A percentile compares a stretch with the other conserved stretches of the same genome.
Conservation (phyloP, 2,329 filamentous ascomycete species). For the Colletotrichum theobromicola region DNA sequence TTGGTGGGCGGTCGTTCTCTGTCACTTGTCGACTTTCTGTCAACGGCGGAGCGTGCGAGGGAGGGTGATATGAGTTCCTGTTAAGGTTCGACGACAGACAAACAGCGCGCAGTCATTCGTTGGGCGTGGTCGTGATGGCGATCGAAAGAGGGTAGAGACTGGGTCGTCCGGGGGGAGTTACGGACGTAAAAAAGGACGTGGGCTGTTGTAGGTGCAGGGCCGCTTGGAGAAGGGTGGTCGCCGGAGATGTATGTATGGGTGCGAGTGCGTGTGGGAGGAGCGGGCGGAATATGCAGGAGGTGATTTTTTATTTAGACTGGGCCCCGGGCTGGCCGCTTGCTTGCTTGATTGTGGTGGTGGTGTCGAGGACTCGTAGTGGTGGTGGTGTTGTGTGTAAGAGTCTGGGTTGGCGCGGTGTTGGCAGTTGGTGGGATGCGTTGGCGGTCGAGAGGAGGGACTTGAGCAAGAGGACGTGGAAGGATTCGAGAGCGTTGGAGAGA, state of each 20-base stretch:
- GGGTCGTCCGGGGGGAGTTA: conserved; percentile 15
- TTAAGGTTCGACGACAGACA: neutral
- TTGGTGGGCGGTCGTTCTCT: neutral
- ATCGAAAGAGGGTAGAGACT: conserved; percentile 2
- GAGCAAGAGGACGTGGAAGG: neutral
- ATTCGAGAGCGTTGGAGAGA: neutral
- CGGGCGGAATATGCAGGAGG: conserved; percentile 17
- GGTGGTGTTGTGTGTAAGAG: neutral
- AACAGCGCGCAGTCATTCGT: conserved; percentile 16
- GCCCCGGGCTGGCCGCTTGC: neutral
- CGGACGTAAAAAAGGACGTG: conserved; percentile 21
- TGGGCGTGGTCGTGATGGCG: neutral
- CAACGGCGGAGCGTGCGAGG: neutral
- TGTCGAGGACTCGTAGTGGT: neutral
- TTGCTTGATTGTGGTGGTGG: neutral
- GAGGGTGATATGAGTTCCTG: conserved; percentile 17
- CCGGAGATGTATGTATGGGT: neutral
- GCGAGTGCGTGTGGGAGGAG: neutral
- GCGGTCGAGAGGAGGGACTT: neutral
- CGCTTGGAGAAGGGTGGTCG: neutral
- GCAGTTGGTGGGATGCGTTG: neutral
- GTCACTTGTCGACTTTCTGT: conserved; percentile 15
- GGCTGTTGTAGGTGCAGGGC: conserved; percentile 7
- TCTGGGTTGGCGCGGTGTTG: neutral
- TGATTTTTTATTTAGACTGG: neutral